These are phyloP conservation scores for Davidsoniella neocaledoniae DNA, from an alignment of 2,329 filamentous ascomycete genomes.

Conservation along the genomic window DNA sequence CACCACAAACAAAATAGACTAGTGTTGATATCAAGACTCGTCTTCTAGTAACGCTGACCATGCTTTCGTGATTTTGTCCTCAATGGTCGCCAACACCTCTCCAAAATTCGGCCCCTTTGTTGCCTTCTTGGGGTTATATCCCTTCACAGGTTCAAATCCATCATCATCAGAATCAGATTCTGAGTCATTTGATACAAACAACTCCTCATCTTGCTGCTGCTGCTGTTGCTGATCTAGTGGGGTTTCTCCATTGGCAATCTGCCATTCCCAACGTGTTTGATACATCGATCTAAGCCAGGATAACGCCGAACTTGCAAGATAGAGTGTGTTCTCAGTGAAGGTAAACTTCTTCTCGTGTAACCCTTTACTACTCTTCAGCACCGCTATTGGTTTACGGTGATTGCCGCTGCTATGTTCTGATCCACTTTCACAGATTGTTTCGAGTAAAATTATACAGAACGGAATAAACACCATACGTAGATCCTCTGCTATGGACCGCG, in stretches of 20 bases:
- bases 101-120: background rate
- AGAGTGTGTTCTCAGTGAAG: no score
- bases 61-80: no score
- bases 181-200: background rate
- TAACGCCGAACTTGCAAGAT: no score
- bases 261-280: background rate
- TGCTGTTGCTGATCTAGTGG: background rate
- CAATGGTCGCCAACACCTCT: background rate
- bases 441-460: slow-evolving; percentile 2
- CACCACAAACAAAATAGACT: background rate
- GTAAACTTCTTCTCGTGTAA: no score
- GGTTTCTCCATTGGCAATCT: background rate
- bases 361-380: no score
- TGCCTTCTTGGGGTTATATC: slow-evolving; percentile 3
- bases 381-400: no score
- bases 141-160: slow-evolving; percentile 9
- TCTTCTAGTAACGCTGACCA: background rate
- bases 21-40: background rate
- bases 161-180: slow-evolving; percentile 6
- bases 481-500: background rate
- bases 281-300: background rate
- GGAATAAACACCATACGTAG: slow-evolving; percentile 5
- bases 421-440: background rate
- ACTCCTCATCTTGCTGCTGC: background rate
- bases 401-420: background rate